Conservation (phyloP, 257 asterid species). For the Gardenia jasminoides region DNA sequence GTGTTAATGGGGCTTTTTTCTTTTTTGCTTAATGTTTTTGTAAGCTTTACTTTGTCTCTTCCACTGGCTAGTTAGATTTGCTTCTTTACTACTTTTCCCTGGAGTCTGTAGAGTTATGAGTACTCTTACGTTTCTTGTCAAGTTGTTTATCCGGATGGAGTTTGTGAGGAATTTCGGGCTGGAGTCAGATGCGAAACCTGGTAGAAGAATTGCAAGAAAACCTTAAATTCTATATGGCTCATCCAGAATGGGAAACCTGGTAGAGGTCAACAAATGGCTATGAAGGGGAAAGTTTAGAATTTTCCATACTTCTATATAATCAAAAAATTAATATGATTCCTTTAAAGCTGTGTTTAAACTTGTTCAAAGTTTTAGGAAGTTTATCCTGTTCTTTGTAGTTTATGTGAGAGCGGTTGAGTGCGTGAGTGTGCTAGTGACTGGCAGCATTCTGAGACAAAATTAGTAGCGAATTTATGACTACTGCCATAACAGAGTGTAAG, state of each 20-base stretch:
- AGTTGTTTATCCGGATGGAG: not conserved
- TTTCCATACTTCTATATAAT: not conserved
- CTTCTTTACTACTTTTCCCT: not conserved
- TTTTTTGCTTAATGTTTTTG: not conserved
- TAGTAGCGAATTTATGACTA: not conserved
- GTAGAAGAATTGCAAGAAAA: not conserved
- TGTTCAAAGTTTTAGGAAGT: not conserved
- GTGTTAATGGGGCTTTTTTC: not conserved
- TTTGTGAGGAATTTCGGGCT: not conserved
- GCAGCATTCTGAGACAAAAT: not conserved
- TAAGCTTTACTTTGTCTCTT: not conserved
- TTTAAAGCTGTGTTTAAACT: not conserved
- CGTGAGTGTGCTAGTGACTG: not conserved
- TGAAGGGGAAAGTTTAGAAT: not conserved
- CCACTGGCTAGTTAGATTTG: conserved; percentile 1
- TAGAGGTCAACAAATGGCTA: not conserved
- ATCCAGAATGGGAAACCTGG: not conserved
- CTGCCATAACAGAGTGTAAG: not conserved
- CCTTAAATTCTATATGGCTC: not conserved
- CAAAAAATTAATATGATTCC: not conserved
- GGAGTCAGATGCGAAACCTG: too few species aligned
- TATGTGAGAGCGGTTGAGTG: not conserved
- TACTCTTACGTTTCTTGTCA: not conserved
- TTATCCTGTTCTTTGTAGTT: conserved; percentile 1
- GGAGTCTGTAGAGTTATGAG: not conserved